Evolutionary conservation across 306 rosid species (phyloP).

Genomic region (Herpetospermum pedunculosum): DNA sequence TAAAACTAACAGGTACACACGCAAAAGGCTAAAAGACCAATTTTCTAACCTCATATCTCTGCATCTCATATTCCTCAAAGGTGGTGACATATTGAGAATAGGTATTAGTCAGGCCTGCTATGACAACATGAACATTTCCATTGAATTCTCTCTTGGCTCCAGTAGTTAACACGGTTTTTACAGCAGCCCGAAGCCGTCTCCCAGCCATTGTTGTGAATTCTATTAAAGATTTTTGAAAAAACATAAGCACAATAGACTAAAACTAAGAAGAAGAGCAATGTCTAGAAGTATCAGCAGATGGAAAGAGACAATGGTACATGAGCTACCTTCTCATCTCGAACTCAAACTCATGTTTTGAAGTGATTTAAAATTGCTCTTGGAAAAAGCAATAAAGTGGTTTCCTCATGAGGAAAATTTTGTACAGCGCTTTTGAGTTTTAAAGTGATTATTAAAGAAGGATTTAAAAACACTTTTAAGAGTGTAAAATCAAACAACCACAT

Average conservation of each 20-base stretch:
- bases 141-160: slow-evolving; percentile 26
- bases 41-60: slow-evolving; percentile 81
- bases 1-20: not conserved
- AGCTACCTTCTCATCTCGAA: not conserved
- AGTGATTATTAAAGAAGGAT: not conserved
- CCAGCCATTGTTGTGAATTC: slow-evolving; percentile 98
- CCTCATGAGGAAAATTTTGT: not conserved
- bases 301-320: not conserved
- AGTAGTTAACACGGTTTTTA: slow-evolving; percentile 39
- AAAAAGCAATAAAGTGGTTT: not conserved
- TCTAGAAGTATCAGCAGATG: not conserved
- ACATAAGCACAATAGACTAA: not conserved
- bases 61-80: slow-evolving; percentile 67
- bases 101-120: slow-evolving; percentile 79
- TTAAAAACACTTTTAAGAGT: not conserved
- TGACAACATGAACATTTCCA: slow-evolving; percentile 43
- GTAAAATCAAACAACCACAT: not conserved
- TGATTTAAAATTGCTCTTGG: not conserved
- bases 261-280: not conserved
- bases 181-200: slow-evolving; percentile 82
- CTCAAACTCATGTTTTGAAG: not conserved
- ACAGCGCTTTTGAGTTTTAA: not conserved
- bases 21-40: not conserved
- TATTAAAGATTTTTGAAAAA: slow-evolving; percentile 8
- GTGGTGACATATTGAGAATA: slow-evolving; percentile 87